Evolutionary conservation across 495 filamentous ascomycete species (phyloP), one percentile per base, ranked within the genome.

Genomic region (Aspergillus nanangensis): DNA sequence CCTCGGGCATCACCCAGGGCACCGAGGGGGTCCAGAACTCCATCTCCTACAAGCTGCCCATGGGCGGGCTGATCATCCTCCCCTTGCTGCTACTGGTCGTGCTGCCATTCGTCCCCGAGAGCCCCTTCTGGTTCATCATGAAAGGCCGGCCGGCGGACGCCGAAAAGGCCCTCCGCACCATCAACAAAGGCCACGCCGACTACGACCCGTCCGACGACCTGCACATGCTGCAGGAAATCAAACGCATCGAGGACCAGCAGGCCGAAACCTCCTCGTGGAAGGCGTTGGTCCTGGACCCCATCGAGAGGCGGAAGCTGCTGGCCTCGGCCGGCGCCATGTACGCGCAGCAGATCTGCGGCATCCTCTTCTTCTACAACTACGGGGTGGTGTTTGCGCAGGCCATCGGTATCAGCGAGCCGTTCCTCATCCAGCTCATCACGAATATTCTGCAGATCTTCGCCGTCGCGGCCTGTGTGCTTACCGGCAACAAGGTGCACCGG

Each of bases 311-410:
- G 8, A 71, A 71, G 46, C 47, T 69, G 11, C 45, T 67, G 22
- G 69, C 48, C 36, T 46, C 61, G 8, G 51, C 43, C 24, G 65
- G 67, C 22, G 61, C 49, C 35, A 59, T 71, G 58, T 58, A 57
- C 43, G 63, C 55, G 3, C 65, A 69, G 38, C 67, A 71, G 41
- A 66, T 71, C 47, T 57, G 54, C 46, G 65, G 67, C 18, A 71
- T 69, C 37, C 52, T 53, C 11, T 71, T 65, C 45, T 69, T 51
- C 40, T 69, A 69, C 48, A 53, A 48, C 23, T 71, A 65, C 37
- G 67, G 67, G 14, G 60, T 65, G 0, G 57, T 71, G 19, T 69
- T 71, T 35, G 62, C 63, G 9, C 52, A 69, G 48, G 41, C 56
- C 13, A 58, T 71, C 24, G 67, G 67, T 15, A 45, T 64, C 15